Evolutionary conservation across 2,329 filamentous ascomycete species (phyloP).

Genomic region (Colletotrichum kahawae): DNA sequence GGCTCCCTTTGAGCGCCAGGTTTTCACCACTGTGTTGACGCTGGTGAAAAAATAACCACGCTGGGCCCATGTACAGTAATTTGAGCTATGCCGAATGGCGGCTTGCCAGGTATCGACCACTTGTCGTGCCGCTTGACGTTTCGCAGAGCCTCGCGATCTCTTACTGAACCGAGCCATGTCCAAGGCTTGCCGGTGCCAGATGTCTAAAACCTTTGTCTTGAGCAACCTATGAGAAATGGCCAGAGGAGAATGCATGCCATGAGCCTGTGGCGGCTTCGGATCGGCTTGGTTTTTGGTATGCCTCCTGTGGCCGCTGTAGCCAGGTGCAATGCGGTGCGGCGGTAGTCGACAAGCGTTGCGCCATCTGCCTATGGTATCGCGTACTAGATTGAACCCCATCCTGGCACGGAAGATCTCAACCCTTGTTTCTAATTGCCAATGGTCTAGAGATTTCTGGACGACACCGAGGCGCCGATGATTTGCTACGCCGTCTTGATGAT

Average conservation of each 20-base stretch:
- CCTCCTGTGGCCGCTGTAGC: background rate
- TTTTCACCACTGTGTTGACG: background rate
- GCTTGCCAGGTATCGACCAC: background rate
- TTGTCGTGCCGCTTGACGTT: background rate
- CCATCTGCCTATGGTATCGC: background rate
- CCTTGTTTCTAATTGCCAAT: conserved; percentile 4
- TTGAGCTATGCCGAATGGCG: background rate
- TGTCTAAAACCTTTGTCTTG: background rate
- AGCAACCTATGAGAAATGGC: conserved; percentile 4
- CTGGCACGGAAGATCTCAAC: background rate
- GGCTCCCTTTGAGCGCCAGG: background rate
- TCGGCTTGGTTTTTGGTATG: background rate
- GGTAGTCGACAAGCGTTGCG: background rate
- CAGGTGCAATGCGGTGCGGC: background rate
- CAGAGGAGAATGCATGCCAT: background rate
- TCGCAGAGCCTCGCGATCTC: background rate
- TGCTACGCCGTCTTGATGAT: background rate
- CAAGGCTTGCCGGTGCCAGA: conserved; percentile 1
- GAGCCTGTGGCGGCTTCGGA: background rate
- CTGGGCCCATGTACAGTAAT: background rate
- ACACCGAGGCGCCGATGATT: background rate
- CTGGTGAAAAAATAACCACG: conserved; percentile 7
- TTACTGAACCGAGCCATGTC: background rate
- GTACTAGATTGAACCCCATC: conserved; percentile 1
- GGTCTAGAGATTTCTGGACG: background rate